Evolutionary conservation across 192 early-diverging fungal genomes (phyloP).

Genomic region (Phycomyces nitens): DNA sequence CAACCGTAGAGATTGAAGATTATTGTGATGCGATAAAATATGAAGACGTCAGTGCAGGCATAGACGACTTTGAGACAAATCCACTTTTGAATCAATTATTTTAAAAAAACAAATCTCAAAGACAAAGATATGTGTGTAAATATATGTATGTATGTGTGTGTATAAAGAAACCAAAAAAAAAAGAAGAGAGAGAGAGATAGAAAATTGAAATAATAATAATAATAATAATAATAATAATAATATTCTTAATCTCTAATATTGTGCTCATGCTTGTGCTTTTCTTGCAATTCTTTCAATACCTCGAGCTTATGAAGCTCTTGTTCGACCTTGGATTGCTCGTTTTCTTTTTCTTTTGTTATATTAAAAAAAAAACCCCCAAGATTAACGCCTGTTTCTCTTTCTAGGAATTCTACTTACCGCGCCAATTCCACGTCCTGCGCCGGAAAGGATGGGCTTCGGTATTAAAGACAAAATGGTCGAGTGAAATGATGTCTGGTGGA

Average conservation of each 20-base stretch:
- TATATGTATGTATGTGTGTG: no score
- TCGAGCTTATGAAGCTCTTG: neutral
- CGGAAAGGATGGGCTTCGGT: conserved; percentile 71
- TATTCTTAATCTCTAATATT: neutral
- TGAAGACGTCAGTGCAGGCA: conserved; percentile 18
- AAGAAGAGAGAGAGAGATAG: neutral
- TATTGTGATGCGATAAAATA: conserved; percentile 11
- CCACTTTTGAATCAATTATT: conserved; percentile 14
- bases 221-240: conserved; percentile 7
- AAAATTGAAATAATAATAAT: neutral
- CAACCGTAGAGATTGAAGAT: neutral
- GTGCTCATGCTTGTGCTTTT: neutral
- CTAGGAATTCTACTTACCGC: conserved; percentile 1
- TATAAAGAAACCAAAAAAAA: conserved; percentile 1
- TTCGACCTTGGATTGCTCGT: neutral
- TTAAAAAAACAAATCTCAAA: neutral
- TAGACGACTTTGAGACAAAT: conserved; percentile 11
- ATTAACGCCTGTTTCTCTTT: neutral
- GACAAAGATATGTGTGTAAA: no score
- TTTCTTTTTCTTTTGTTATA: neutral
- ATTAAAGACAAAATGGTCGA: conserved; percentile 65
- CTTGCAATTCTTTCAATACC: neutral
- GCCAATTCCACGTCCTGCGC: conserved; percentile 38
- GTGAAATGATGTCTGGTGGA: conserved; percentile 48
- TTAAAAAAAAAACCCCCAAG: no score